Evolutionary conservation across 2,329 filamentous ascomycete species (phyloP), one percentile per base, ranked within the genome.

Genomic region (Talaromyces sp.): DNA sequence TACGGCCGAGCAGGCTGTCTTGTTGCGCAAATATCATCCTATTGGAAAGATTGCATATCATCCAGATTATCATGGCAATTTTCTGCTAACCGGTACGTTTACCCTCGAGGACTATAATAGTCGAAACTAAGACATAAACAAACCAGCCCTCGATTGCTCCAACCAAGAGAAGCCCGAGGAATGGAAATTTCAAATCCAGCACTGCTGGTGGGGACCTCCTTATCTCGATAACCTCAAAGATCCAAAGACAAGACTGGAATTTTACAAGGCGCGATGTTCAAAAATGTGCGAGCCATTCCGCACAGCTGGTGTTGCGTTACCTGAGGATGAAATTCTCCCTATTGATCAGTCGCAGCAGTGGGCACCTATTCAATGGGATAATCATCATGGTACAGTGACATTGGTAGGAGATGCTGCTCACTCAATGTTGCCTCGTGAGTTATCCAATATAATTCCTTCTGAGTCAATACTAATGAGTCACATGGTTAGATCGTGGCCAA

Each of bases 391-490:
- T 10, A 41, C 31, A 27, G 52, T 63, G 25, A 63, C 61, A 7
- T 25, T 63, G 22, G 61, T 39, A 10, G 61, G 61, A 63, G 61
- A 63, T 49, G 37, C 61, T 37, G 61, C 61, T 45, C 61, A 63
- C n/a, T 63, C 61, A 17, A 63, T 63, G 61, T 13, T 63, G 11
- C 61, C 61, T 57, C 61, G 61, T 63, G 50, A 63, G 61, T 63
- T 0, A 25, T 8, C n/a, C 9, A 13, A 31, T 13, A 10, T 57
- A 2, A n/a, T n/a, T 31, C 19, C 2, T 17, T 37, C 22, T 58
- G 3, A 35, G 17, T 9, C 13, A 7, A 3, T 52, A 9, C 17
- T 25, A 27, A 35, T 47, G 37, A 9, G 17, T 3, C n/a, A 15
- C 19, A 13, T 35, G 17, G 4, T 22, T 52, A 63, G 61, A 63